Evolutionary conservation across 176 grass and related monocot genomes (phyloP), one percentile per base, ranked within the genome.

Genomic region (Alopecurus myosuroides): DNA sequence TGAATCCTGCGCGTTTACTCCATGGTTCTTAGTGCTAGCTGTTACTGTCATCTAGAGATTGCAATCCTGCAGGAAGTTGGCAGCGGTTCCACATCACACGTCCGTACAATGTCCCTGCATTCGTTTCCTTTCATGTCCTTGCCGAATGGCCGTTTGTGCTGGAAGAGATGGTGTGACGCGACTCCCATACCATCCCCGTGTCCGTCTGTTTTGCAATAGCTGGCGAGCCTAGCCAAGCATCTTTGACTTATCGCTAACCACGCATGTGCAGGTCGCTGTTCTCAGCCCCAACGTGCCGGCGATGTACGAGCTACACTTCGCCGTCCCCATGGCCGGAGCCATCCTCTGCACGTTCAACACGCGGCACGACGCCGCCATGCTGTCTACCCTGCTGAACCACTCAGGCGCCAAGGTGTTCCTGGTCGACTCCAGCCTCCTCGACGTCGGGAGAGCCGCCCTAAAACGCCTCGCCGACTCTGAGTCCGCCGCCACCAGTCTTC

Each of bases 231-330:
- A n/a, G n/a, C n/a, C n/a, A n/a, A n/a, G n/a, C n/a, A n/a, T n/a
- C n/a, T n/a, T n/a, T n/a, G n/a, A n/a, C n/a, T n/a, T n/a, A n/a
- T n/a, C n/a, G n/a, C n/a, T n/a, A n/a, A n/a, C n/a, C n/a, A n/a
- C n/a, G n/a, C n/a, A 17, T 3, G 0, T 45, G 14, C 77, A 88
- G 90, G 79, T 92, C 8, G 86, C 79, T 18, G 86, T 83, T 7
- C 44, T 92, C 4, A 86, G 83, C 29, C 48, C 83, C 17, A 92
- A 92, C 51, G 53, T 88, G 25, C 83, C 86, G 73, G 83, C 78
- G 20, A 85, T 88, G 73, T 92, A 86, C 39, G 86, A 89, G 79
- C 74, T 92, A 33, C 90, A 92, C 79, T 92, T 88, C 31, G 67
- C 74, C 29, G 90, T 92, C n/a, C 86, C 90, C 40, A 88, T 92